phyloP scores from a whole-genome alignment of 2,329 filamentous ascomycete genomes.

The Fusarium sp. region DNA sequence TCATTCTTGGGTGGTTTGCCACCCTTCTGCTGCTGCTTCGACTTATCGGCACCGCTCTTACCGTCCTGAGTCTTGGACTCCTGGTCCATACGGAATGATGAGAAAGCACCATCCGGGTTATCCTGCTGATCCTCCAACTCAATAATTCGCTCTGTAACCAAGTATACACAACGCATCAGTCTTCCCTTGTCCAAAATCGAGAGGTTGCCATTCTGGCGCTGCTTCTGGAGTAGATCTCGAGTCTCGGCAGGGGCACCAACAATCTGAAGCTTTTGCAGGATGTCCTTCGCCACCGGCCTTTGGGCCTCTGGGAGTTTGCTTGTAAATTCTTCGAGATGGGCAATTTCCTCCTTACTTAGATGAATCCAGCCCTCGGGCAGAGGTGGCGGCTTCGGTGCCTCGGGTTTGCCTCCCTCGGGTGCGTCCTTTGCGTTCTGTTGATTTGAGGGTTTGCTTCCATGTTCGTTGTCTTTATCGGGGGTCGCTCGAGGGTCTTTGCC shows the following conservation, averaged over 20 bases:
- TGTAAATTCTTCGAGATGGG: slow-evolving; percentile 70
- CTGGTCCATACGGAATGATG: slow-evolving; percentile 41
- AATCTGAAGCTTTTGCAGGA: slow-evolving; percentile 72
- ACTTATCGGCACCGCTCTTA: slow-evolving; percentile 42
- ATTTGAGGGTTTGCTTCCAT: slow-evolving; percentile 35
- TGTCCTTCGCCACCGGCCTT: slow-evolving; percentile 68
- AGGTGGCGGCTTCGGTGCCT: slow-evolving; percentile 49
- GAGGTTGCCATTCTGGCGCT: slow-evolving; percentile 68
- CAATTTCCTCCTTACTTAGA: slow-evolving; percentile 59
- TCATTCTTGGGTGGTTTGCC: slow-evolving; percentile 52
- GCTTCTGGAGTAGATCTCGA: slow-evolving; percentile 66
- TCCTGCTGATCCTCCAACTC: slow-evolving; percentile 47
- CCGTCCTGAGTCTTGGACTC: slow-evolving; percentile 40
- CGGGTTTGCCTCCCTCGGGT: slow-evolving; percentile 36
- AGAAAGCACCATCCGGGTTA: slow-evolving; percentile 37
- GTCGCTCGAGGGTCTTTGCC: slow-evolving; percentile 51
- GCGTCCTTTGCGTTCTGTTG: slow-evolving; percentile 36
- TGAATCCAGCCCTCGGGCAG: slow-evolving; percentile 63
- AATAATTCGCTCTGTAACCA: slow-evolving; percentile 54
- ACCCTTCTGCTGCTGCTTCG: slow-evolving; percentile 51
- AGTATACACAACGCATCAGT: slow-evolving; percentile 54
- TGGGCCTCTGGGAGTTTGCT: slow-evolving; percentile 74
- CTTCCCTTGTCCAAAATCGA: slow-evolving; percentile 55
- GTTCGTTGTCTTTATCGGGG: slow-evolving; percentile 45
- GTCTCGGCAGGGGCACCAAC: slow-evolving; percentile 79